Base-by-base conservation (phyloP, 176 grass and related monocot genomes). In the Hordeum marinum region DNA sequence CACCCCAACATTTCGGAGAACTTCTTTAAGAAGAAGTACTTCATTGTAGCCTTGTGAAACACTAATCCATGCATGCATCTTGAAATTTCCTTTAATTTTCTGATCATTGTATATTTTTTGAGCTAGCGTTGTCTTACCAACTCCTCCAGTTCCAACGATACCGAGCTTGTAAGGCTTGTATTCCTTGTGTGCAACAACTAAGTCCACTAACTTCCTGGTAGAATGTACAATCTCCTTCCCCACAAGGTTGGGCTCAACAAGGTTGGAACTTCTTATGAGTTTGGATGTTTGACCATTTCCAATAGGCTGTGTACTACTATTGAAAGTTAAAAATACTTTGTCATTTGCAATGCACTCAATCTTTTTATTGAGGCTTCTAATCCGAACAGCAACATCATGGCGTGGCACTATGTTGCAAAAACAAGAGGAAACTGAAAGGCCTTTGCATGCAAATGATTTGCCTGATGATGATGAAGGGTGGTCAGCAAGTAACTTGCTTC, bases 71-170 rank as follows among this genome's bases (percentile, higher is more conserved):
- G 78, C 34, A 1, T 35, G 70, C 23, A 64, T 54, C 9, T 45
- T 18, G 27, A 88, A 91, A 8, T 2, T 73, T 8, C 70, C 64
- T 39, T 75, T 61, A 5, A 84, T 9, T 39, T 29, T 67, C 6
- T 18, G 43, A 27, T 87, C 61, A 41, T 87, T 65, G 32, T 79
- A 87, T 40, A 87, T 35, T 63, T 87, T 84, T 35, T 84, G 89
- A 80, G 90, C 78, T 3, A 89, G 68, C 10, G 72, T 87, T 17
- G 89, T 90, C 35, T 92, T 92, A 1, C 89, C 89, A 11, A 91
- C 58, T 12, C 89, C 89, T 10, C 68, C 80, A n/a, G 13, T 85
- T 18, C 89, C 89, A 25, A 48, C 40, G 11, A 91, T 72, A 6
- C 26, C 45, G 5, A 79, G 2, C 7, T 72, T 67, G 27, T 73